phyloP scores from a whole-genome alignment of 2,329 filamentous ascomycete genomes.

The Verticillium nubilum region DNA sequence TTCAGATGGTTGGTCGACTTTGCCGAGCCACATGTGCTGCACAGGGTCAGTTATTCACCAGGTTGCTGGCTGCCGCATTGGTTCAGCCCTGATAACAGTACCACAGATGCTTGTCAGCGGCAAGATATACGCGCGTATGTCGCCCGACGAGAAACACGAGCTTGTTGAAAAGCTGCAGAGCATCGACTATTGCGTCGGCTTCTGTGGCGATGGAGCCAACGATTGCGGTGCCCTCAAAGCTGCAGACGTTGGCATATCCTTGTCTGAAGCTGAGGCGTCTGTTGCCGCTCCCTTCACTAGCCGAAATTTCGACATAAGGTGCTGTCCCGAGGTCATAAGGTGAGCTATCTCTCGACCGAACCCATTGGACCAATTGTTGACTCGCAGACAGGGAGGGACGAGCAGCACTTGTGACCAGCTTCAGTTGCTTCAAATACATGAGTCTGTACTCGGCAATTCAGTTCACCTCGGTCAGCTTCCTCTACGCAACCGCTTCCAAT shows the following conservation, averaged over 20 bases:
- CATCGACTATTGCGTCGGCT: slow-evolving; percentile 91
- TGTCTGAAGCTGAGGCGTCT: slow-evolving; percentile 95
- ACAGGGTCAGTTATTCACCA: slow-evolving; percentile 43
- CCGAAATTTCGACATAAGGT: slow-evolving; percentile 91
- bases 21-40: slow-evolving; percentile 72
- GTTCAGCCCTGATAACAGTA: neutral
- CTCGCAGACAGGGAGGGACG: slow-evolving; percentile 68
- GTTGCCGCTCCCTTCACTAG: slow-evolving; percentile 98
- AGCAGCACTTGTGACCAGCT: slow-evolving; percentile 93
- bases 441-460: slow-evolving; percentile 98
- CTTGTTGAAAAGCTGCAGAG: slow-evolving; percentile 95
- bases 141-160: slow-evolving; percentile 97
- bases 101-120: slow-evolving; percentile 79
- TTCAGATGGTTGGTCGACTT: slow-evolving; percentile 97
- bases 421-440: slow-evolving; percentile 99
- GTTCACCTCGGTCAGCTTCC: slow-evolving; percentile 93
- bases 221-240: slow-evolving; percentile 96
- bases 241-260: slow-evolving; percentile 92
- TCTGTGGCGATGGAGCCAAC: slow-evolving; percentile 96
- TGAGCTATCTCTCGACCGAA: slow-evolving; percentile 25
- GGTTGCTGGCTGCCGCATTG: neutral
- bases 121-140: slow-evolving; percentile 97
- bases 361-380: slow-evolving; percentile 1
- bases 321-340: slow-evolving; percentile 87
- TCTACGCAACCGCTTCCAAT: slow-evolving; percentile 91